Conservation (phyloP, 345 rosid genomes). For the Citrus medica region DNA sequence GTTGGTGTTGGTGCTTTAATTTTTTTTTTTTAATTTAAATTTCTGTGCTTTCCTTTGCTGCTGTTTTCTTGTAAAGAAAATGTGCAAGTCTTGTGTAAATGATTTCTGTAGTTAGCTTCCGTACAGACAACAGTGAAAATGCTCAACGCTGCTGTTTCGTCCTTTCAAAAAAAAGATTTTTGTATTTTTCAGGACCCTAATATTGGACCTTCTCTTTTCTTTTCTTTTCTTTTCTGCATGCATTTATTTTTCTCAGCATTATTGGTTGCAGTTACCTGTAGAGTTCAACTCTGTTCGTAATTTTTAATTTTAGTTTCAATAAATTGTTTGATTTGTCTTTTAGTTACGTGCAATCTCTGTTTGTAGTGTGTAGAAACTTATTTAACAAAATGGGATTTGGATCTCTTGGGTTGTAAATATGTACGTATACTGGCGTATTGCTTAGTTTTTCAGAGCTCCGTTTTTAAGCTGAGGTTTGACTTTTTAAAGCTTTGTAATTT, state of each 20-base stretch:
- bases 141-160: neutral
- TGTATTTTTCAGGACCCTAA: neutral
- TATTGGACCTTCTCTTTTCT: neutral
- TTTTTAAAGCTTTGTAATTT: neutral
- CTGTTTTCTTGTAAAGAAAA: conserved; percentile 25
- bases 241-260: neutral
- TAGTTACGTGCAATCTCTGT: neutral
- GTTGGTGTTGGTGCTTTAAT: neutral
- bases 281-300: neutral
- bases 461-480: conserved; percentile 1
- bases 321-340: neutral
- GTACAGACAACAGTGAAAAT: neutral
- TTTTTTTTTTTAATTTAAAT: neutral
- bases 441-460: neutral
- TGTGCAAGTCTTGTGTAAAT: neutral
- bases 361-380: neutral
- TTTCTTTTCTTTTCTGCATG: neutral
- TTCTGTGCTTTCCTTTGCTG: neutral
- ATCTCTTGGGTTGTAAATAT: neutral
- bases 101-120: neutral
- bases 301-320: neutral
- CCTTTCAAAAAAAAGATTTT: neutral
- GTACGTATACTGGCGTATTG: neutral
- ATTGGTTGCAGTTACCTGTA: neutral
- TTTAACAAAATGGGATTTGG: conserved; percentile 4